Evolutionary conservation across 352 stramenopile species (phyloP), one percentile per base, ranked within the genome.

Genomic region (Phytophthora agathidicida): DNA sequence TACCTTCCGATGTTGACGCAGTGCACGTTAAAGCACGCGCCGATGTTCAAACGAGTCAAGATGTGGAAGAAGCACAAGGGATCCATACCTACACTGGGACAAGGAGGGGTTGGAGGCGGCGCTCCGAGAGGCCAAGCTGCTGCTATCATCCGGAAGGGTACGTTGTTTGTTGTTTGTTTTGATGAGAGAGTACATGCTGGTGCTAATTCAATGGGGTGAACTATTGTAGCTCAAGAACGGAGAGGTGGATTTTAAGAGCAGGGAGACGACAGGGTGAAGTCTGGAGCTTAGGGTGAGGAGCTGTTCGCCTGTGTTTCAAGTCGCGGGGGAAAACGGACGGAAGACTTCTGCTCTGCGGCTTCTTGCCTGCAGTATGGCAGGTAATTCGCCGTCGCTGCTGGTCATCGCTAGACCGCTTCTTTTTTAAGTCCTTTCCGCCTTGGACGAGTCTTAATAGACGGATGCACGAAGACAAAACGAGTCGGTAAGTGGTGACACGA

Each of bases 11-110:
- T 63, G 10, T 61, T 32, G 30, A 28, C 46, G 5, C 9, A 57
- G 16, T 50, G 56, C 64, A 93, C 81, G 85, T 82, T 94, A 60
- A 93, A 91, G 71, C 83, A 94, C 61, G 85, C 85, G 46, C 85
- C 85, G 39, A 93, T 94, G 83, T 94, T 94, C 62, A 93, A 93
- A 67, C 68, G 85, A 53, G 80, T 94, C 58, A 93, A 93, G 65
- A 64, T 94, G 54, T 94, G 85, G 85, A 94, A 94, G 72, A 94
- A 93, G 61, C 83, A 93, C 71, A 89, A 89, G 60, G 85, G 85
- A 20, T 57, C 80, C 22, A 88, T 91, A 52, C 85, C 82, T 19
- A 80, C 80, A 26, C 55, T 94, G 22, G 83, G 83, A 17, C 78
- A 93, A 47, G 82, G 85, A 53, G 83, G 80, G 13, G 52, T 75